A percentile compares a stretch with the other conserved stretches of the same genome.
phyloP scores from a whole-genome alignment of 2,329 filamentous ascomycete genomes.

The Nothomitra cinnamomea region DNA sequence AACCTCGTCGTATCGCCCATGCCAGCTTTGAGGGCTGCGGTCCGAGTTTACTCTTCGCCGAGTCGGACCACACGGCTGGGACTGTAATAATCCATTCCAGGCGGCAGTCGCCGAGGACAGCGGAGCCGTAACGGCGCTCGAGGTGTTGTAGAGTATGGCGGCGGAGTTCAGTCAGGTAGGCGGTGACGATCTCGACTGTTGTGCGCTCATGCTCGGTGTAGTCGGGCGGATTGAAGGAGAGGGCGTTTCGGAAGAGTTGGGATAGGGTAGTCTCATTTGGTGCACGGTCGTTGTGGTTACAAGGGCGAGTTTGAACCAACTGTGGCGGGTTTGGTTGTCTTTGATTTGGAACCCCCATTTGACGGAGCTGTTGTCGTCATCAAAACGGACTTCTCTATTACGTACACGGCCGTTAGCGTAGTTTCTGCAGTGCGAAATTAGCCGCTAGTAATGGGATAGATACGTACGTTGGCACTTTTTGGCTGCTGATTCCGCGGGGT shows the following conservation, averaged over 20 bases:
- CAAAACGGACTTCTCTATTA: too few relatives aligned
- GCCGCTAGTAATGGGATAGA: too few relatives aligned
- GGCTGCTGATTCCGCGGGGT: too few relatives aligned
- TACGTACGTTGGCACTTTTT: too few relatives aligned
- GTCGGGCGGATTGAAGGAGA: neutral
- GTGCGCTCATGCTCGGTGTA: neutral
- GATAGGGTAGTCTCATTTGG: too few relatives aligned
- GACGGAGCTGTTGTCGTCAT: neutral
- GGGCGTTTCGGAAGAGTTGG: neutral
- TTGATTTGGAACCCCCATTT: slow-evolving; percentile 1
- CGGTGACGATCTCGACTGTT: neutral
- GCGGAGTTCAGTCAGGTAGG: neutral
- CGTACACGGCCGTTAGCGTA: too few relatives aligned
- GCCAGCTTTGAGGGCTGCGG: neutral
- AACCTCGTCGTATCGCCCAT: neutral
- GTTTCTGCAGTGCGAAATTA: too few relatives aligned
- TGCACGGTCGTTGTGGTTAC: too few relatives aligned
- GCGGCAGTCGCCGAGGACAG: neutral
- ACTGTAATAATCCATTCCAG: neutral
- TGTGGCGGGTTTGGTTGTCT: neutral
- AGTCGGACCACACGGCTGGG: neutral
- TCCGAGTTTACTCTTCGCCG: neutral
- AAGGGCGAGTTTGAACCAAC: neutral
- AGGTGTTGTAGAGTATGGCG: neutral
- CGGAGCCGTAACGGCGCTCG: neutral